These are phyloP conservation scores for Erythrophleum ivorense DNA, from an alignment of 331 rosid genomes.

Conservation along the genomic window DNA sequence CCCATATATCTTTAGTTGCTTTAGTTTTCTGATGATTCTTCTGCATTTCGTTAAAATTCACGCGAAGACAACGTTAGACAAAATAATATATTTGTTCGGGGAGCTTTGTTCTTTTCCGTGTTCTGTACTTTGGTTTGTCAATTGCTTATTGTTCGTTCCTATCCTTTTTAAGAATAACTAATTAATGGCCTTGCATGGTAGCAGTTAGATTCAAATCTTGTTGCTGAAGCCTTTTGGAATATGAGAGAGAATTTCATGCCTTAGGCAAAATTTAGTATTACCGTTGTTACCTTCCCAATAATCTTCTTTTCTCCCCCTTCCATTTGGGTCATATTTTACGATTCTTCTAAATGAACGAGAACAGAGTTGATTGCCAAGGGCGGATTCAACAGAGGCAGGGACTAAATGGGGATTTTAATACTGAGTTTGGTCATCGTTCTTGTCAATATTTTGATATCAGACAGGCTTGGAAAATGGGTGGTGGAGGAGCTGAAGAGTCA, in stretches of 20 bases:
- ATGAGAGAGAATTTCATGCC: slow-evolving; percentile 49
- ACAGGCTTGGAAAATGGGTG: slow-evolving; percentile 55
- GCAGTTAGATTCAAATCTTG: slow-evolving; percentile 58
- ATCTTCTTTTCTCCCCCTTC: slow-evolving; percentile 26
- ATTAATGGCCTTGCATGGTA: slow-evolving; percentile 33
- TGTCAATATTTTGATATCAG: slow-evolving; percentile 50
- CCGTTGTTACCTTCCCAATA: slow-evolving; percentile 43
- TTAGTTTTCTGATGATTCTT: slow-evolving; percentile 22
- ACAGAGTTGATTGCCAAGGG: slow-evolving; percentile 50
- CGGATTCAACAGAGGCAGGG: slow-evolving; percentile 49
- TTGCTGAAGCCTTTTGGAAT: slow-evolving; percentile 56
- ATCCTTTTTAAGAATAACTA: slow-evolving; percentile 30
- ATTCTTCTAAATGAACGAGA: slow-evolving; percentile 57
- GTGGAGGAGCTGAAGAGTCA: slow-evolving; percentile 49
- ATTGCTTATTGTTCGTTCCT: slow-evolving; percentile 39
- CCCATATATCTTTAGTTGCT: slow-evolving; percentile 27
- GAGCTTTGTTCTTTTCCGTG: slow-evolving; percentile 48
- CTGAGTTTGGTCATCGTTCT: slow-evolving; percentile 45
- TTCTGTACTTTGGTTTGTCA: slow-evolving; percentile 57
- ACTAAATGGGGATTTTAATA: slow-evolving; percentile 43
- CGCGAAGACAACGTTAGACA: slow-evolving; percentile 38
- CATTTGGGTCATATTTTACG: not conserved
- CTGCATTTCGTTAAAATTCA: slow-evolving; percentile 33
- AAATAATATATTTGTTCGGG: slow-evolving; percentile 35
- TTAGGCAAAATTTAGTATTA: slow-evolving; percentile 40